These are phyloP conservation scores for Stipa capillata DNA, from an alignment of 176 grass and related monocot genomes.

Conservation along the genomic window DNA sequence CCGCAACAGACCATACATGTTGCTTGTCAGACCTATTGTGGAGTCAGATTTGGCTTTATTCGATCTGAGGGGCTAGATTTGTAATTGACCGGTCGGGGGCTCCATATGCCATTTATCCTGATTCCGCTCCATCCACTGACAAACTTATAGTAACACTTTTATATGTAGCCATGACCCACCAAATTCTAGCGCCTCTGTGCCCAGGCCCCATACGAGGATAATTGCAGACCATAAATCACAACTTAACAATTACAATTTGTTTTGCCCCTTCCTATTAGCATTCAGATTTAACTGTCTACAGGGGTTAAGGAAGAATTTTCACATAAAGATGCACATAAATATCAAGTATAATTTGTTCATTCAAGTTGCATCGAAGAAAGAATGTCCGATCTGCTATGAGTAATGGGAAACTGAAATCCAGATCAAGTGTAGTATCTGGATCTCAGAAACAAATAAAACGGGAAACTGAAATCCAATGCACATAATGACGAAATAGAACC, in stretches of 20 bases:
- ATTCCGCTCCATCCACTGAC: not conserved
- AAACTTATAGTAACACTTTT: not conserved
- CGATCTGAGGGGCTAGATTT: no score
- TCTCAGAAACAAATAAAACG: no score
- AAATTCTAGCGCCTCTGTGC: not conserved
- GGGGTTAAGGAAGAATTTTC: not conserved
- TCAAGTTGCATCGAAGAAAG: not conserved
- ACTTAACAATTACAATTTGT: not conserved
- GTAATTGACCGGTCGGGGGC: no score
- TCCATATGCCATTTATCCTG: no score
- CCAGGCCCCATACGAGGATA: not conserved
- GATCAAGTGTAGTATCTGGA: no score
- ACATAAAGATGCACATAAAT: not conserved
- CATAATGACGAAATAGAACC: not conserved
- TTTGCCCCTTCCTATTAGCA: not conserved
- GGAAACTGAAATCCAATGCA: not conserved
- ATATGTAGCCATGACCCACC: not conserved
- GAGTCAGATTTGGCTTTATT: no score
- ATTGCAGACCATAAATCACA: not conserved
- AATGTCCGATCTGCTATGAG: not conserved
- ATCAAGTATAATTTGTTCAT: not conserved
- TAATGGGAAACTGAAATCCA: no score
- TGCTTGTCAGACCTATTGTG: no score
- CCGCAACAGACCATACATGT: no score
- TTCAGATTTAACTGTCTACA: not conserved